phyloP scores from a whole-genome alignment of 768 basidiomycete species.

The Leccinum subgranulosum region DNA sequence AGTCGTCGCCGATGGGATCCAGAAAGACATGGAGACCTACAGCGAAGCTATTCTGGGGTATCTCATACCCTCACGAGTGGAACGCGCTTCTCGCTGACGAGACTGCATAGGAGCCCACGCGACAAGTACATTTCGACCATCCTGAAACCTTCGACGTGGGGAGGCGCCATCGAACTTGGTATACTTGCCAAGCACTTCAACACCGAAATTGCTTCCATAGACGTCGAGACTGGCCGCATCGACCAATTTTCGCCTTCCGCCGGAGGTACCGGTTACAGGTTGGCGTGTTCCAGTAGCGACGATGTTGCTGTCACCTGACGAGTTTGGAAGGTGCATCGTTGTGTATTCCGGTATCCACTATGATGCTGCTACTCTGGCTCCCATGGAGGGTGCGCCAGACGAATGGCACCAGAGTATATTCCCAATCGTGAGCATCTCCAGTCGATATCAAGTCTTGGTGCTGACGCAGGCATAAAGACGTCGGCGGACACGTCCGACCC shows the following conservation, averaged over 20 bases:
- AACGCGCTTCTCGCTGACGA: background rate
- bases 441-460: slow-evolving; percentile 9
- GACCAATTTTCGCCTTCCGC: slow-evolving; percentile 63
- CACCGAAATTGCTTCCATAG: slow-evolving; percentile 86
- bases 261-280: slow-evolving; percentile 35
- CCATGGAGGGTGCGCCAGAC: slow-evolving; percentile 64
- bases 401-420: slow-evolving; percentile 93
- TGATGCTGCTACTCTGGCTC: slow-evolving; percentile 84
- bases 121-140: slow-evolving; percentile 81
- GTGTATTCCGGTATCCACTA: slow-evolving; percentile 98
- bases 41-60: slow-evolving; percentile 88
- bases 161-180: slow-evolving; percentile 91
- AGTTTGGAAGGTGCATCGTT: slow-evolving; percentile 55
- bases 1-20: slow-evolving; percentile 87
- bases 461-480: slow-evolving; percentile 27
- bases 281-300: background rate
- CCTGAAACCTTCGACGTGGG: slow-evolving; percentile 79
- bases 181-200: slow-evolving; percentile 79
- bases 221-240: slow-evolving; percentile 88
- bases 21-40: slow-evolving; percentile 66
- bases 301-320: slow-evolving; percentile 1
- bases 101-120: slow-evolving; percentile 42
- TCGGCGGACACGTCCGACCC: slow-evolving; percentile 44
- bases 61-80: slow-evolving; percentile 3
- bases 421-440: slow-evolving; percentile 45